A percentile compares a stretch with the other conserved stretches of the same genome.
Evolutionary conservation across 75 land plant genomes (phyloP).

Genomic region (Pseudotsuga menziesii): DNA sequence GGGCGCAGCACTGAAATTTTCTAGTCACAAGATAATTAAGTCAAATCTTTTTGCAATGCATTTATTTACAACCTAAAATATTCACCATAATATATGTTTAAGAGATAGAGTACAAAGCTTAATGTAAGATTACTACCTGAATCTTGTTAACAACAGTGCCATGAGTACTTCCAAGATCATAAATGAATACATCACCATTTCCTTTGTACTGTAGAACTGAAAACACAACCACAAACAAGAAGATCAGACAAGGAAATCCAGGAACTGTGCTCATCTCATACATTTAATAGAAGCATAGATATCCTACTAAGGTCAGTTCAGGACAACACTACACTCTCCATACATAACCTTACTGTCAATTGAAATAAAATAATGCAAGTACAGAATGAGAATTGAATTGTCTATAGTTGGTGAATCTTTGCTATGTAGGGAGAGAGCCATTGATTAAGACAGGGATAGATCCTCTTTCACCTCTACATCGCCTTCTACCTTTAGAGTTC

Average conservation of each 20-base stretch:
- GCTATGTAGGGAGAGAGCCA: no score
- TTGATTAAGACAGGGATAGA: no score
- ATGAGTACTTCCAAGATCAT: slow-evolving; percentile 96
- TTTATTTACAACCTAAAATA: neutral
- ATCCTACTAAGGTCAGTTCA: neutral
- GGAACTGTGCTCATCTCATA: neutral
- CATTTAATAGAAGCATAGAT: slow-evolving; percentile 4
- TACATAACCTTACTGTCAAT: neutral
- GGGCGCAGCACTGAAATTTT: neutral
- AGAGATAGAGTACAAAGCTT: neutral
- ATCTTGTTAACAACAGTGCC: slow-evolving; percentile 88
- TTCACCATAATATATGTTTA: neutral
- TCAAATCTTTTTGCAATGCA: neutral
- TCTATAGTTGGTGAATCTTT: no score
- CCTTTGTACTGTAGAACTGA: slow-evolving; percentile 86
- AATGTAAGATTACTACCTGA: slow-evolving; percentile 45
- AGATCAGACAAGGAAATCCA: slow-evolving; percentile 1
- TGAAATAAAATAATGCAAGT: neutral
- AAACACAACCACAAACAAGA: slow-evolving; percentile 5
- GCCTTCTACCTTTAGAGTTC: no score
- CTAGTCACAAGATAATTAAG: neutral
- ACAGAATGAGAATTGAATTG: neutral
- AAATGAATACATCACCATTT: slow-evolving; percentile 71
- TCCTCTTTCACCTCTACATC: no score
- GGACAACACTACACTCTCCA: neutral